These are phyloP conservation scores for Ambrosia artemisiifolia DNA, from an alignment of 129 eudicot species.

Conservation along the genomic window DNA sequence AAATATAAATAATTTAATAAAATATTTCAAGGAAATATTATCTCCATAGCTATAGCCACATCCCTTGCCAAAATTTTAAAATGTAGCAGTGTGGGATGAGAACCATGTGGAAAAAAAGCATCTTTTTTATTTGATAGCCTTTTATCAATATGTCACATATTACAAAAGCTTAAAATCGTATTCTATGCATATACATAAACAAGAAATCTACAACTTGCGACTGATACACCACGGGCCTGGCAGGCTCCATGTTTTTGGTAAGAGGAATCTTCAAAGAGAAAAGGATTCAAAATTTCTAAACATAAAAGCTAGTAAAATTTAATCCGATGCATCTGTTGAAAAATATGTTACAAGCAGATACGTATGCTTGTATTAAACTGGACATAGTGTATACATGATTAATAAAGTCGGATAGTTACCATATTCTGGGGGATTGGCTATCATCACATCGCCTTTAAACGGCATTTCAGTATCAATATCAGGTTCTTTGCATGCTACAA, in stretches of 20 bases:
- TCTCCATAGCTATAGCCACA: no score
- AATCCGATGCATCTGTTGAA: not conserved
- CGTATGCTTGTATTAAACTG: not conserved
- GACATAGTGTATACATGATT: no score
- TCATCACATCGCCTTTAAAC: constrained; percentile 90
- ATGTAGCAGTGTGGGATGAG: no score
- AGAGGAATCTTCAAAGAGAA: not conserved
- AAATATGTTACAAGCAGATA: not conserved
- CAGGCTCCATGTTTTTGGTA: not conserved
- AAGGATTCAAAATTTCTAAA: not conserved
- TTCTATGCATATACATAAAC: not conserved
- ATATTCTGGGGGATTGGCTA: constrained; percentile 97
- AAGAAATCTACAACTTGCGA: not conserved
- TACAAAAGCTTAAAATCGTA: not conserved
- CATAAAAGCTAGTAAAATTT: not conserved
- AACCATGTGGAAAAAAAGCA: not conserved
- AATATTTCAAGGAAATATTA: no score
- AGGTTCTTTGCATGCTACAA: constrained; percentile 89
- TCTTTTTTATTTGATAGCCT: not conserved
- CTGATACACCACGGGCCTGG: not conserved
- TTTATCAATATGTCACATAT: not conserved
- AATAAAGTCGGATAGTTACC: constrained; percentile 37
- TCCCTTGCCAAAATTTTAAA: no score
- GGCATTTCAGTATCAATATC: constrained; percentile 74
- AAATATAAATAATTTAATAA: no score